A percentile compares a stretch with the other conserved stretches of the same genome.
Evolutionary conservation across 495 filamentous ascomycete genomes (phyloP).

Genomic region (Friedmanniomyces simplex): DNA sequence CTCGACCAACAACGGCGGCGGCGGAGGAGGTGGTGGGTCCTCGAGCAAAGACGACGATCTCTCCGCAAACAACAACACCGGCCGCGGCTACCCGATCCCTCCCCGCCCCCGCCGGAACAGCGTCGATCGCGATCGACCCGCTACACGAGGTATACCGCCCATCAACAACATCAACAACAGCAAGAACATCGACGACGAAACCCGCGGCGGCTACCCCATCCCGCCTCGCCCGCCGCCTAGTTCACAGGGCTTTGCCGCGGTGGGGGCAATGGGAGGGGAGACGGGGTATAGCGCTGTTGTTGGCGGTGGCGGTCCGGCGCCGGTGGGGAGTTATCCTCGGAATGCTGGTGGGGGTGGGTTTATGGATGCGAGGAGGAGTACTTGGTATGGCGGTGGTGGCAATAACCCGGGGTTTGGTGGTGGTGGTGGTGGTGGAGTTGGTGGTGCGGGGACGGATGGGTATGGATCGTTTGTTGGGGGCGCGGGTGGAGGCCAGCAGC

Average conservation of each 20-base stretch:
- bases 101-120: background rate
- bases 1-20: background rate
- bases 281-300: too few species aligned
- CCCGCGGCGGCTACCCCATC: conserved; percentile 14
- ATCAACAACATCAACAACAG: too few species aligned
- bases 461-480: background rate
- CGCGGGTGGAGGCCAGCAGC: background rate
- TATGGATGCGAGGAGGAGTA: conserved; percentile 1
- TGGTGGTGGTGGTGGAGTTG: background rate
- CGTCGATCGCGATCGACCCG: background rate
- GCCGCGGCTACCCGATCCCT: background rate
- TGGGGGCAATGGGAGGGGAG: background rate
- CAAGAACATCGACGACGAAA: too few species aligned
- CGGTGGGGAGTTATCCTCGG: conserved; percentile 10
- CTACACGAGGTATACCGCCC: background rate
- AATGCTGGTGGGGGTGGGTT: background rate
- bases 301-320: background rate
- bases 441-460: background rate
- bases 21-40: background rate
- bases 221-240: conserved; percentile 13
- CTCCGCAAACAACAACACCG: background rate
- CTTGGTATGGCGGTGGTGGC: conserved; percentile 13
- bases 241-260: background rate
- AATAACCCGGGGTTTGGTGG: conserved; percentile 8
- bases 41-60: background rate